phyloP scores from a whole-genome alignment of 495 filamentous ascomycete species.

The Pyronema domesticum region DNA sequence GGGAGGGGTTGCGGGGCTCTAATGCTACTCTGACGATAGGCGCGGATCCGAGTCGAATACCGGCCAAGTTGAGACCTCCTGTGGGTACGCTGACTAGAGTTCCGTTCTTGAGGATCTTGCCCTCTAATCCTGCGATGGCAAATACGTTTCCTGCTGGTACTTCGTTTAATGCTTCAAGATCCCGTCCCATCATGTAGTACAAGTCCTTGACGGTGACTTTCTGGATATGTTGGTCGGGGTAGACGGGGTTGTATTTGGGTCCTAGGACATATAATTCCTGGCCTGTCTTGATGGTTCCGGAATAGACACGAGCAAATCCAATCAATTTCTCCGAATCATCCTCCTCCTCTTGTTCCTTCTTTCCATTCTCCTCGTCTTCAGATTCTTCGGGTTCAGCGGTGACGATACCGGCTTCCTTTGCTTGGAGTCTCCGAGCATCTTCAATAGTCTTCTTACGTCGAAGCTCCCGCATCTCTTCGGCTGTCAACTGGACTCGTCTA shows the following conservation, averaged over 20 bases:
- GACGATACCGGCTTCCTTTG: slow-evolving; percentile 26
- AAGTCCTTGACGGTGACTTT: slow-evolving; percentile 73
- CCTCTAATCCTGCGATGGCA: slow-evolving; percentile 83
- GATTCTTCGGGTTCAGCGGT: background rate
- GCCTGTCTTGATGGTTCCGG: slow-evolving; percentile 72
- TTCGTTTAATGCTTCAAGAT: slow-evolving; percentile 61
- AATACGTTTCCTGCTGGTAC: slow-evolving; percentile 92
- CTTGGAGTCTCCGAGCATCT: slow-evolving; percentile 40
- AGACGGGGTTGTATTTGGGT: slow-evolving; percentile 74
- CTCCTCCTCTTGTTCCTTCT: slow-evolving; percentile 31
- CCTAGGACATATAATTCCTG: slow-evolving; percentile 79
- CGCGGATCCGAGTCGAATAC: slow-evolving; percentile 53
- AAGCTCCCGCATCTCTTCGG: slow-evolving; percentile 76
- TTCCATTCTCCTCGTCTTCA: slow-evolving; percentile 25
- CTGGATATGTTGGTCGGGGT: slow-evolving; percentile 59
- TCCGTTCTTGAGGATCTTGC: slow-evolving; percentile 80
- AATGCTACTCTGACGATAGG: slow-evolving; percentile 93
- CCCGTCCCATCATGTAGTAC: slow-evolving; percentile 90
- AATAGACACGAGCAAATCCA: slow-evolving; percentile 86
- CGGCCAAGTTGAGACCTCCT: slow-evolving; percentile 83
- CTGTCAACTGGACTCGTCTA: slow-evolving; percentile 51
- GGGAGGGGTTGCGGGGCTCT: slow-evolving; percentile 70
- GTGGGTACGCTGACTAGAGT: slow-evolving; percentile 79
- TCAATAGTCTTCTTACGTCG: slow-evolving; percentile 78
- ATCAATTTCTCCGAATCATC: slow-evolving; percentile 72